A percentile compares a stretch with the other conserved stretches of the same genome.
phyloP scores from a whole-genome alignment of 345 rosid genomes.

The Salix dunnii region DNA sequence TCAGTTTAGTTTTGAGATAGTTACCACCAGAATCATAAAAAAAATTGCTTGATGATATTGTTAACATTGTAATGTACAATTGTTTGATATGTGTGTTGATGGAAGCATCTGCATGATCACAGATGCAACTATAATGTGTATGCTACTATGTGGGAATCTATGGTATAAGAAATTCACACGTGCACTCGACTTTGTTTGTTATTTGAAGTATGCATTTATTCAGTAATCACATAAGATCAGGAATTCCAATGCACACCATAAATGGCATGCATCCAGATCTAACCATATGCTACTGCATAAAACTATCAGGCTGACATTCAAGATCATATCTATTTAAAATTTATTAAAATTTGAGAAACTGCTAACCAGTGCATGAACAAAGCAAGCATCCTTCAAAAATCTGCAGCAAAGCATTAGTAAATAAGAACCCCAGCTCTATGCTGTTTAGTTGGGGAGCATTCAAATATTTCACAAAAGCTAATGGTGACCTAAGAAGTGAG shows the following conservation, averaged over 20 bases:
- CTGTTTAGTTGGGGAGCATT: conserved; percentile 12
- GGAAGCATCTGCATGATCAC: background rate
- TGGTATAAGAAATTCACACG: background rate
- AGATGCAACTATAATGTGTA: background rate
- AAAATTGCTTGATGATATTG: too few relatives aligned
- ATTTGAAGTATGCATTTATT: background rate
- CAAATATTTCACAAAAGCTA: conserved; percentile 1
- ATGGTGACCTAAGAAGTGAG: background rate
- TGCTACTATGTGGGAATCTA: too few relatives aligned
- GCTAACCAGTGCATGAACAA: conserved; percentile 15
- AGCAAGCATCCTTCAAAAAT: conserved; percentile 36
- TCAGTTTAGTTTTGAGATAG: background rate
- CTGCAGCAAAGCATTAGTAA: conserved; percentile 40
- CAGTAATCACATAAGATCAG: background rate
- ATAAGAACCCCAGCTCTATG: conserved; percentile 35
- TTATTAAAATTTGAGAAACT: conserved; percentile 16
- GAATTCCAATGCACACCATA: conserved; percentile 18
- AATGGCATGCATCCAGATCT: conserved; percentile 8
- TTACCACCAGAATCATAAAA: background rate
- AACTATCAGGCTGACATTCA: background rate
- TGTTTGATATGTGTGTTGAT: background rate
- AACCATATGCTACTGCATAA: background rate
- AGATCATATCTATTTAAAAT: conserved; percentile 11
- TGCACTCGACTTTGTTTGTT: background rate
- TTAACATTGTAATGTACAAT: too few relatives aligned